These are phyloP conservation scores for Rhododendron mucronatum DNA, from an alignment of 148 eudicot species.

Conservation along the genomic window DNA sequence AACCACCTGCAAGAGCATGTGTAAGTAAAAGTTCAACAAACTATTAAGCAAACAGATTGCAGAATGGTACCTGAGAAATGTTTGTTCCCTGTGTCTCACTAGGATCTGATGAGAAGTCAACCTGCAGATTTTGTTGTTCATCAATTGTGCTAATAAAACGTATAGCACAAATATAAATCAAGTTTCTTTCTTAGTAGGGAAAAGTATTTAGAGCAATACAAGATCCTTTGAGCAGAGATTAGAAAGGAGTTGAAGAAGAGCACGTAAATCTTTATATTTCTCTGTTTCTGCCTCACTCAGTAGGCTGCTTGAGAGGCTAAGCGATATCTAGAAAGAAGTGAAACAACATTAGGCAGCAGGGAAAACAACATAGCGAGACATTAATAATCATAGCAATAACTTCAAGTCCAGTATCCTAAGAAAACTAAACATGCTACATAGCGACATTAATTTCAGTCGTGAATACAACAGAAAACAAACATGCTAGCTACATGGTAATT, in stretches of 20 bases:
- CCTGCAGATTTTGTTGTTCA: slow-evolving; percentile 33
- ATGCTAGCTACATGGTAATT: not conserved
- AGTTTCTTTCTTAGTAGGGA: not conserved
- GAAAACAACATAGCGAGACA: not conserved
- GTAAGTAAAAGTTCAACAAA: slow-evolving; percentile 2
- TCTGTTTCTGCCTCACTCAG: slow-evolving; percentile 74
- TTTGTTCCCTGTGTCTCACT: slow-evolving; percentile 66
- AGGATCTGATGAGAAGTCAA: slow-evolving; percentile 74
- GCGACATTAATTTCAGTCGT: not conserved
- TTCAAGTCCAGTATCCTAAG: not conserved
- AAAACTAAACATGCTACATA: not conserved
- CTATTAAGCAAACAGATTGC: not conserved
- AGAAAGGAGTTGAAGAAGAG: slow-evolving; percentile 79
- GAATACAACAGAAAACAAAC: not conserved
- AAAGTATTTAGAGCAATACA: slow-evolving; percentile 37
- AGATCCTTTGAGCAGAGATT: slow-evolving; percentile 85
- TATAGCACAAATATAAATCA: not conserved
- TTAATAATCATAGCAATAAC: not conserved
- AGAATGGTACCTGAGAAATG: slow-evolving; percentile 67
- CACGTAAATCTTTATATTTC: slow-evolving; percentile 87
- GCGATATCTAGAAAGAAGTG: slow-evolving; percentile 44
- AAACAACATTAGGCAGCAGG: not conserved
- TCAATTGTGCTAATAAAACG: not conserved
- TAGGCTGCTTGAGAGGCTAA: slow-evolving; percentile 71
- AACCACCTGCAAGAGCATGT: slow-evolving; percentile 60